Percentiles rank a stretch among this genome's conserved stretches.
These are phyloP conservation scores for Alternaria dauci DNA, from an alignment of 2,329 filamentous ascomycete genomes.

Conservation along the genomic window DNA sequence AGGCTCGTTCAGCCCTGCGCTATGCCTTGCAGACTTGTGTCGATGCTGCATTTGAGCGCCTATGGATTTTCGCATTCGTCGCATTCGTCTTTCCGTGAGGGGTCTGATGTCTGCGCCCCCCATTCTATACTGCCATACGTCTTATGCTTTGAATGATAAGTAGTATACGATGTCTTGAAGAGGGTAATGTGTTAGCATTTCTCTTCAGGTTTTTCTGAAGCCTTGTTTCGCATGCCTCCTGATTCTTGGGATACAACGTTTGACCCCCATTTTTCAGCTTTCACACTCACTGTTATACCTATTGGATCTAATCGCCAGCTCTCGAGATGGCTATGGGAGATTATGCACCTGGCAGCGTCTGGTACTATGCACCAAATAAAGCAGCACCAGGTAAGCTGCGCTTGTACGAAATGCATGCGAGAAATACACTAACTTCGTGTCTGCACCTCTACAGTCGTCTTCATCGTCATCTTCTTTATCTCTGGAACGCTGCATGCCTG, in stretches of 20 bases:
- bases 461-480: constrained; percentile 58
- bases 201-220: not conserved
- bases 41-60: constrained; percentile 14
- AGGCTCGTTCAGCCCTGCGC: constrained; percentile 20
- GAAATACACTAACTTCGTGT: too few species aligned
- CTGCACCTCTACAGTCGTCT: constrained; percentile 51
- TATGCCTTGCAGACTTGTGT: constrained; percentile 17
- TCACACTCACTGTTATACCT: not conserved
- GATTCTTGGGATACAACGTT: not conserved
- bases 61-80: constrained; percentile 35
- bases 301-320: not conserved
- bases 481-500: constrained; percentile 62
- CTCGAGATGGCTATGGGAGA: constrained; percentile 44
- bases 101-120: not conserved
- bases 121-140: not conserved
- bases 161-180: not conserved
- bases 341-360: constrained; percentile 45
- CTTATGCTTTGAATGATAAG: not conserved
- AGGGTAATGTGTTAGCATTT: not conserved
- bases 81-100: constrained; percentile 27
- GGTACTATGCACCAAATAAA: constrained; percentile 64
- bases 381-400: constrained; percentile 51
- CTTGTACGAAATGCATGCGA: too few species aligned
- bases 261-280: not conserved
- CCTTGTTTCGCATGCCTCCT: not conserved